Evolutionary conservation across 176 grass and related monocot genomes (phyloP).

Genomic region (Triticum dicoccoides): DNA sequence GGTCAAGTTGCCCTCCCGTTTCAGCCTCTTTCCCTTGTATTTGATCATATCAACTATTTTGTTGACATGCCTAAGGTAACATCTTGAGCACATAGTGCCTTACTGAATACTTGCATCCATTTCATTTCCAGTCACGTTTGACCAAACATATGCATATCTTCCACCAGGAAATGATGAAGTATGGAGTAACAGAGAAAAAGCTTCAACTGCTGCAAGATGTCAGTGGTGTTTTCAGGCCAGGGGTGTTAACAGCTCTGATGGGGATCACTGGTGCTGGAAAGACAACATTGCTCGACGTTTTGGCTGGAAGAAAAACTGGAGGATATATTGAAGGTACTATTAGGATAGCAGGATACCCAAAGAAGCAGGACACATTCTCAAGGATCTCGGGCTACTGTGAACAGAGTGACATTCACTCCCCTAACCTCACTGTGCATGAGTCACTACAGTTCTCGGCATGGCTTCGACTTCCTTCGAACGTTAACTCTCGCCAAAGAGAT

Average conservation of each 20-base stretch:
- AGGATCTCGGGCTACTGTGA: constrained; percentile 95
- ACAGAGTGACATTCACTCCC: constrained; percentile 83
- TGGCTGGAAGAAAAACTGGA: constrained; percentile 94
- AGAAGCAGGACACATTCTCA: constrained; percentile 90
- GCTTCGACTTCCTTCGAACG: constrained; percentile 88
- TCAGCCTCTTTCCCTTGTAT: constrained; percentile 73
- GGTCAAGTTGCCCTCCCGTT: constrained; percentile 65
- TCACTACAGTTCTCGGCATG: constrained; percentile 80
- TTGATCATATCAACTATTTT: constrained; percentile 85
- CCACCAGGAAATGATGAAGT: constrained; percentile 67
- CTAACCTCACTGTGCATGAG: constrained; percentile 80
- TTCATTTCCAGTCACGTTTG: constrained; percentile 18
- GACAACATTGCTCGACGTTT: constrained; percentile 91
- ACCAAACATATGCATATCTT: constrained; percentile 33
- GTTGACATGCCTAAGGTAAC: constrained; percentile 92
- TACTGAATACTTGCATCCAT: constrained; percentile 10
- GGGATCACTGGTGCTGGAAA: constrained; percentile 95
- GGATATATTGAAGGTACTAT: constrained; percentile 73
- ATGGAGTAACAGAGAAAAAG: constrained; percentile 71
- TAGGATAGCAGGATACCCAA: constrained; percentile 76
- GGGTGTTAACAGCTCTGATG: constrained; percentile 93
- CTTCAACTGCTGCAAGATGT: constrained; percentile 82
- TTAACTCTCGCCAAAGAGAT: constrained; percentile 62
- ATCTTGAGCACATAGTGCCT: constrained; percentile 6
- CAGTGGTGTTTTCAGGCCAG: constrained; percentile 77